phyloP scores from a whole-genome alignment of 2,329 filamentous ascomycete species.

The Hypomyces perniciosus region DNA sequence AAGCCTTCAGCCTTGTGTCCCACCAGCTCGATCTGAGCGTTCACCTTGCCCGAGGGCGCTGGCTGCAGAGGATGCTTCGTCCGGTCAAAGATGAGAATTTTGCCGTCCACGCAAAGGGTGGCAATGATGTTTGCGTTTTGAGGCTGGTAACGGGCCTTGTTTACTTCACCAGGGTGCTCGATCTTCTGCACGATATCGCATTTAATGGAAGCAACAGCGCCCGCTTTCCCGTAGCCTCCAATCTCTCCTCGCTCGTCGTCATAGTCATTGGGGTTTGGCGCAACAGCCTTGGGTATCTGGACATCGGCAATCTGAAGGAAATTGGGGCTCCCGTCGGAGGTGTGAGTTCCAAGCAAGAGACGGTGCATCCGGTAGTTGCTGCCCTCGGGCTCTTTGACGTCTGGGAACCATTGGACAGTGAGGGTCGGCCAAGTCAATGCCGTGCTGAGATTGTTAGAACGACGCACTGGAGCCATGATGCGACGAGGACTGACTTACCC shows the following conservation, averaged over 20 bases:
- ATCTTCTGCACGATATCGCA: conserved; percentile 95
- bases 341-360: conserved; percentile 89
- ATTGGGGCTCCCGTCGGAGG: conserved; percentile 76
- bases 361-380: conserved; percentile 86
- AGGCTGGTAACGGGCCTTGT: conserved; percentile 96
- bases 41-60: conserved; percentile 55
- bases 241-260: conserved; percentile 90
- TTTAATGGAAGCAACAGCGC: conserved; percentile 66
- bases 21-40: conserved; percentile 75
- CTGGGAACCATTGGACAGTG: conserved; percentile 96
- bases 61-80: conserved; percentile 85
- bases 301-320: conserved; percentile 93
- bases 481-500: conserved; percentile 43
- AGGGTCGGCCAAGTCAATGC: conserved; percentile 96
- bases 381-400: conserved; percentile 80
- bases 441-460: conserved; percentile 46
- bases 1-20: conserved; percentile 89
- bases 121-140: conserved; percentile 97
- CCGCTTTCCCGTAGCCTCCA: conserved; percentile 78
- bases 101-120: conserved; percentile 81
- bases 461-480: conserved; percentile 1
- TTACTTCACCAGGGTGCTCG: conserved; percentile 92
- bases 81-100: conserved; percentile 88
- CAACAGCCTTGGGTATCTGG: conserved; percentile 75
- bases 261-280: conserved; percentile 74